Evolutionary conservation across 768 basidiomycete genomes (phyloP), one percentile per base, ranked within the genome.

Genomic region (Lentinula sp.): DNA sequence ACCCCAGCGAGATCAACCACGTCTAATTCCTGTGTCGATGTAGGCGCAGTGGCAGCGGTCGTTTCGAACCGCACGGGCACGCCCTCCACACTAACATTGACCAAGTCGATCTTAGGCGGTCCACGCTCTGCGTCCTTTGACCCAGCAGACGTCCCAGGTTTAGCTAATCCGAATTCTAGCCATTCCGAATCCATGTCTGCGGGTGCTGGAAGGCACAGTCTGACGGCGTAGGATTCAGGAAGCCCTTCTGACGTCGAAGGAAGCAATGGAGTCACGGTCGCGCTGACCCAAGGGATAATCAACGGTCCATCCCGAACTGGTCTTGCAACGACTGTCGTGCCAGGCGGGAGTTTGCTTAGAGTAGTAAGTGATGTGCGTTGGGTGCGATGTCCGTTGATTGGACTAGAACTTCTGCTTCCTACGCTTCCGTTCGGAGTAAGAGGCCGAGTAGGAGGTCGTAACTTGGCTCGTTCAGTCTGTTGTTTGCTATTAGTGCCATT

Each of bases 81-180:
- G 16, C 87, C 87, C 57, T 88, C 86, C 48, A 88, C 68, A 64
- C 80, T 88, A 40, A 81, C 86, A 63, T 77, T 81, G 52, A 83
- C 75, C 53, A 89, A 76, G 15, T 85, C 78, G 52, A 86, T 76
- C 58, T 72, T 77, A 48, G 82, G 80, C 45, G 75, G 72, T 35
- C 64, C 62, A 21, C 34, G 46, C 23, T 49, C 64, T 43, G 65
- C 54, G 61, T 57, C 35, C 56, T n/a, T n/a, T 18, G 39, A 45
- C 59, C 7, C n/a, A 28, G 67, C 66, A 32, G 65, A 58, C 1
- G 18, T 16, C 45, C 63, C 64, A n/a, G 71, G 71, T 57, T 80
- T 75, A 1, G 84, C 84, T 54, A 92, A 74, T 31, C 88, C 89
- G 66, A 92, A 91, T 69, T 91, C 89, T 18, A 92, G 74, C 84